Percentiles rank a stretch among this genome's conserved stretches.
phyloP scores from a whole-genome alignment of 805 yeast species.

The Wickerhamomyces ciferrii region DNA sequence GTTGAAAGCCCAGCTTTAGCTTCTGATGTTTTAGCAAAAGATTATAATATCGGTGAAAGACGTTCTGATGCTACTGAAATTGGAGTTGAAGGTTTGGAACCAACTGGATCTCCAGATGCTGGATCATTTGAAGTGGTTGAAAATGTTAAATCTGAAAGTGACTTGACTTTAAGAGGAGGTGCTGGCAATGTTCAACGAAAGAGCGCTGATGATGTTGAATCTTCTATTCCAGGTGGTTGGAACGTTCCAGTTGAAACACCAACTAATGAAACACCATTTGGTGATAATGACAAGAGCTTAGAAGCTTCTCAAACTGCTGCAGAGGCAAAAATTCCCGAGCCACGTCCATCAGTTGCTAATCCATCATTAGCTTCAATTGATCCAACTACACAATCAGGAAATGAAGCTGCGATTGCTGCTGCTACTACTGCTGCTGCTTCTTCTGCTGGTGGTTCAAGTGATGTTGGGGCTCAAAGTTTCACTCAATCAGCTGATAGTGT shows the following conservation, averaged over 20 bases:
- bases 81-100: neutral
- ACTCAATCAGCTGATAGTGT: neutral
- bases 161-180: conserved; percentile 6
- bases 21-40: conserved; percentile 25
- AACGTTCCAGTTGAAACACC: neutral
- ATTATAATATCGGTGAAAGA: conserved; percentile 12
- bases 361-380: conserved; percentile 6
- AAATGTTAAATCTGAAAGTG: conserved; percentile 13
- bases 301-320: conserved; percentile 7
- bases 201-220: conserved; percentile 17
- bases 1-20: conserved; percentile 23
- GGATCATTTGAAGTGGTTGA: conserved; percentile 23
- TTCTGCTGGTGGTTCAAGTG: conserved; percentile 4
- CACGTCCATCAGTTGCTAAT: conserved; percentile 6
- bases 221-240: conserved; percentile 26
- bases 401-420: neutral
- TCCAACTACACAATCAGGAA: conserved; percentile 4
- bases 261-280: neutral
- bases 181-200: conserved; percentile 1
- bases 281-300: conserved; percentile 1
- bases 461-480: conserved; percentile 9
- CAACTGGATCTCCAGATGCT: conserved; percentile 15
- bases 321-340: neutral
- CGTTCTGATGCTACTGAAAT: conserved; percentile 23
- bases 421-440: conserved; percentile 2